Evolutionary conservation across 2,329 filamentous ascomycete species (phyloP).

Genomic region (Neospermospora avenae): DNA sequence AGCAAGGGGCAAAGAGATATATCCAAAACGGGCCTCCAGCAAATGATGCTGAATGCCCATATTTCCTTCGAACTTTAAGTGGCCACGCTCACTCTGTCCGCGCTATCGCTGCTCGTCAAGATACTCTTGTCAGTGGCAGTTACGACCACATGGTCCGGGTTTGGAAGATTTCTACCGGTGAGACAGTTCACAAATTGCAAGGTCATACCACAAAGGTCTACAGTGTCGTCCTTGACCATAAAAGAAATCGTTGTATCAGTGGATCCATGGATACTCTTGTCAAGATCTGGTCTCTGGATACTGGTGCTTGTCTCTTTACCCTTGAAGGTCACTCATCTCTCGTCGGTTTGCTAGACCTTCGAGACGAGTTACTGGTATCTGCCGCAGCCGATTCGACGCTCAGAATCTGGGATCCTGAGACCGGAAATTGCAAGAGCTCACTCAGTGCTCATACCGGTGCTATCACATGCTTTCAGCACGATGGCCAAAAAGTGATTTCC

Average conservation of each 20-base stretch:
- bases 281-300: conserved; percentile 94
- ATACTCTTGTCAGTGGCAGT: conserved; percentile 94
- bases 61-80: conserved; percentile 82
- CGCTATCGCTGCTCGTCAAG: conserved; percentile 89
- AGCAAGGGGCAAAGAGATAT: conserved; percentile 71
- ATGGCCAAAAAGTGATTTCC: conserved; percentile 93
- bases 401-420: conserved; percentile 95
- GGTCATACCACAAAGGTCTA: conserved; percentile 95
- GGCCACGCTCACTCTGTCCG: conserved; percentile 93
- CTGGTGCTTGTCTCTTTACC: conserved; percentile 79
- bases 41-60: conserved; percentile 80
- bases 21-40: conserved; percentile 75
- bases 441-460: conserved; percentile 93
- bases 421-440: conserved; percentile 83
- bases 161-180: conserved; percentile 96
- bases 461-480: conserved; percentile 98
- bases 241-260: conserved; percentile 91
- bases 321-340: conserved; percentile 91
- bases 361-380: conserved; percentile 85
- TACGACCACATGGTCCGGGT: conserved; percentile 95
- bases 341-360: conserved; percentile 86
- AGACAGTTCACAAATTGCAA: conserved; percentile 76
- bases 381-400: conserved; percentile 94
- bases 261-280: conserved; percentile 98
- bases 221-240: conserved; percentile 89